Percentiles rank a stretch among this genome's conserved stretches.
phyloP scores from a whole-genome alignment of 2,329 filamentous ascomycete genomes.

The Phymatotrichopsis omnivora region DNA sequence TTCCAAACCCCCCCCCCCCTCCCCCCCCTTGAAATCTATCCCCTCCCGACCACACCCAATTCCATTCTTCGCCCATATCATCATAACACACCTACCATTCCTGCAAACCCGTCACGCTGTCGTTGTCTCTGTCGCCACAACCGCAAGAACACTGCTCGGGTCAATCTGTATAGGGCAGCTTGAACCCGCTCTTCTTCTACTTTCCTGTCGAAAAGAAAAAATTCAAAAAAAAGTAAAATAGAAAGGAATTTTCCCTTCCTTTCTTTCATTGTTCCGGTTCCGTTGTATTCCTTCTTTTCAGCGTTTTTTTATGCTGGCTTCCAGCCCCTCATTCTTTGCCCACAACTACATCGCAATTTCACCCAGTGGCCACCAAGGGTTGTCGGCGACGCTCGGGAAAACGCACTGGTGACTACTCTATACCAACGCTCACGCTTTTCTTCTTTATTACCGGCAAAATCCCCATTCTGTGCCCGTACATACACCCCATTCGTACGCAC shows the following conservation, averaged over 20 bases:
- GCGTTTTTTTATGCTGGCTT: conserved; percentile 13
- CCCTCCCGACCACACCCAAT: not conserved
- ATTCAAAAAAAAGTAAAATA: too few species aligned
- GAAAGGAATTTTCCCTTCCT: conserved; percentile 5
- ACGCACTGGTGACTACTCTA: not conserved
- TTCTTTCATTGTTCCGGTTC: conserved; percentile 13
- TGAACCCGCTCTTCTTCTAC: conserved; percentile 14
- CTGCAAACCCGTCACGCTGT: not conserved
- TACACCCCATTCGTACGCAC: too few species aligned
- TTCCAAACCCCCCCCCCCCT: conserved; percentile 44
- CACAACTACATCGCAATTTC: conserved; percentile 13
- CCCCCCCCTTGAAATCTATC: conserved; percentile 31
- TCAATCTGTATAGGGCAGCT: conserved; percentile 24
- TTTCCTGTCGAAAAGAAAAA: not conserved
- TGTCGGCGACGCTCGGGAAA: not conserved
- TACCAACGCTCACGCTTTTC: too few species aligned
- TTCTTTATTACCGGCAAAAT: too few species aligned
- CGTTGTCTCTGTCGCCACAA: too few species aligned
- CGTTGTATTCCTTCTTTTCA: conserved; percentile 3
- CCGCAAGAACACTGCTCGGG: not conserved
- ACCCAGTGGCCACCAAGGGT: conserved; percentile 16
- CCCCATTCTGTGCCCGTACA: too few species aligned
- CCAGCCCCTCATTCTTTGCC: conserved; percentile 15
- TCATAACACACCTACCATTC: not conserved
- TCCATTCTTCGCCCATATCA: not conserved